These are phyloP conservation scores for Priceomyces carsonii DNA, from an alignment of 805 yeast genomes.

Conservation along the genomic window DNA sequence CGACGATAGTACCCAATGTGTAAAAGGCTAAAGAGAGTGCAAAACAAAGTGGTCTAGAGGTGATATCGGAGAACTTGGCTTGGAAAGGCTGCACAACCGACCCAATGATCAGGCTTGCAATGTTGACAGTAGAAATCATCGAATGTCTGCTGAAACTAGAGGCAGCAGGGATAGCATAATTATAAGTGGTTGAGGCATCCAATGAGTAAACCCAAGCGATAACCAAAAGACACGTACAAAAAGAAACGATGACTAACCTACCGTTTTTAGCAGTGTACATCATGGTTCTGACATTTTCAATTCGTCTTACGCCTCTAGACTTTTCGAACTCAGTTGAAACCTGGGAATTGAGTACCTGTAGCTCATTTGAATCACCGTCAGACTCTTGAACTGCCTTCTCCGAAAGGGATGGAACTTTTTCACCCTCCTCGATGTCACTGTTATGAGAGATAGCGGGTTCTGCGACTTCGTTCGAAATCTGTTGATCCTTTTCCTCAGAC, in stretches of 20 bases:
- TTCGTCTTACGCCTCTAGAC: slow-evolving; percentile 3
- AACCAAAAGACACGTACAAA: slow-evolving; percentile 12
- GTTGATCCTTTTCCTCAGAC: too few relatives aligned
- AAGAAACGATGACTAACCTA: not conserved
- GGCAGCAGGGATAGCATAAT: slow-evolving; percentile 32
- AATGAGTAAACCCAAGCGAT: slow-evolving; percentile 25
- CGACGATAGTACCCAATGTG: slow-evolving; percentile 20
- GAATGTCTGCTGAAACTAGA: slow-evolving; percentile 21
- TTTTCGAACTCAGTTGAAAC: slow-evolving; percentile 3
- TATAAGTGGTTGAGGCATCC: slow-evolving; percentile 21
- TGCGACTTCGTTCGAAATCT: too few relatives aligned
- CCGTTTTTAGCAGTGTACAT: not conserved
- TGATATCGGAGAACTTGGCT: slow-evolving; percentile 22
- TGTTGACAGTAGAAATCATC: slow-evolving; percentile 20
- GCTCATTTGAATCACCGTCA: not conserved
- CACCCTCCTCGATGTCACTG: too few relatives aligned
- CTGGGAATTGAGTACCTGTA: slow-evolving; percentile 1
- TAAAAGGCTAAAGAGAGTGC: slow-evolving; percentile 9
- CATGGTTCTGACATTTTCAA: slow-evolving; percentile 1
- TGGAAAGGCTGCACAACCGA: slow-evolving; percentile 14
- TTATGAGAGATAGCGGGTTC: too few relatives aligned
- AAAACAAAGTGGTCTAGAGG: slow-evolving; percentile 10
- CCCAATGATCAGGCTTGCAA: slow-evolving; percentile 20
- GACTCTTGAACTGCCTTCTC: not conserved
- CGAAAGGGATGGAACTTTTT: too few relatives aligned